Conservation (phyloP, 129 eudicot species). For the Artemisia annua region DNA sequence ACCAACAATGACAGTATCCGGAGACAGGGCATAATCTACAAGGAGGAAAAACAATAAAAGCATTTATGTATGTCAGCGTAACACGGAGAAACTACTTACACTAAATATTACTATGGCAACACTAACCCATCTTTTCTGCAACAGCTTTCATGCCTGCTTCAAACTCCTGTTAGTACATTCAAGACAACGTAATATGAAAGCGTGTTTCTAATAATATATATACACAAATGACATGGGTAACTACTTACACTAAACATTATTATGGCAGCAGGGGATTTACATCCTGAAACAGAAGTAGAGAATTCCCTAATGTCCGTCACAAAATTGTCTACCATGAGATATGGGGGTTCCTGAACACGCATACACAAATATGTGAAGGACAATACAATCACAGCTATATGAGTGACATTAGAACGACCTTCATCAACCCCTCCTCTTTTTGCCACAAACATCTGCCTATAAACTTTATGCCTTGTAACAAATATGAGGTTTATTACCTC, state of each 20-base stretch:
- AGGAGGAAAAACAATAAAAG: constrained; percentile 4
- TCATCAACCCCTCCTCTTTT: too few species aligned
- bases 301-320: constrained; percentile 59
- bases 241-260: constrained; percentile 72
- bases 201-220: background rate
- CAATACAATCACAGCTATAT: background rate
- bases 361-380: background rate
- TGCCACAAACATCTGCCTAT: too few species aligned
- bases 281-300: constrained; percentile 59
- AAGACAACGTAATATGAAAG: background rate
- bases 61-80: background rate
- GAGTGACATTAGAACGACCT: background rate
- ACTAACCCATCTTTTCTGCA: constrained; percentile 75
- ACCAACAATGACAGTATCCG: constrained; percentile 77
- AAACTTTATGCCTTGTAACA: background rate
- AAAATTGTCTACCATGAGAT: constrained; percentile 48
- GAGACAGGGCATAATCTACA: constrained; percentile 76
- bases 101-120: constrained; percentile 63
- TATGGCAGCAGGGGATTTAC: constrained; percentile 68
- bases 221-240: constrained; percentile 5
- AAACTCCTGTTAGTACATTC: constrained; percentile 42
- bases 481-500: constrained; percentile 36
- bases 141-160: constrained; percentile 55
- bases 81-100: constrained; percentile 47
- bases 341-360: constrained; percentile 34